Percentiles rank a stretch among this genome's conserved stretches.
Evolutionary conservation across 495 filamentous ascomycete genomes (phyloP).

Genomic region (Terfezia boudieri): DNA sequence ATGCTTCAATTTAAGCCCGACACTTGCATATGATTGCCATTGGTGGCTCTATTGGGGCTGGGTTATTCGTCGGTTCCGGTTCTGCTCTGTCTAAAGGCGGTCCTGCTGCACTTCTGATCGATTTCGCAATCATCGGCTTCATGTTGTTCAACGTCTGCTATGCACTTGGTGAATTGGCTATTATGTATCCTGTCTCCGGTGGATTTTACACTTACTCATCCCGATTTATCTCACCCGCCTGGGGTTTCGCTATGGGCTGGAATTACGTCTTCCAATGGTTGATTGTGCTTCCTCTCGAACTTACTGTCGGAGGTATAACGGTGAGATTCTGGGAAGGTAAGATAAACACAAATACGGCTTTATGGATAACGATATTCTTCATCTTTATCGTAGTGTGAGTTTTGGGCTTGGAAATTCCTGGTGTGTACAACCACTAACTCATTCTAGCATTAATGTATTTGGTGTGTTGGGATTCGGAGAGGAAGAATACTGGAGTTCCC

Average conservation of each 20-base stretch:
- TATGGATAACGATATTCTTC: slow-evolving; percentile 47
- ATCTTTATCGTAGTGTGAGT: slow-evolving; percentile 20
- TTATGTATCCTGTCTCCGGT: slow-evolving; percentile 30
- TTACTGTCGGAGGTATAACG: slow-evolving; percentile 27
- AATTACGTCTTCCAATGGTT: slow-evolving; percentile 39
- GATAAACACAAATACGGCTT: slow-evolving; percentile 21
- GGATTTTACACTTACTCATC: slow-evolving; percentile 35
- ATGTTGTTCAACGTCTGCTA: slow-evolving; percentile 41
- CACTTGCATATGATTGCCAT: slow-evolving; percentile 54
- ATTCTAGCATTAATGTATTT: slow-evolving; percentile 19
- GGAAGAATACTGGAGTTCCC: slow-evolving; percentile 27
- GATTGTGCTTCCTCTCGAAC: slow-evolving; percentile 31
- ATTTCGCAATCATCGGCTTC: slow-evolving; percentile 37
- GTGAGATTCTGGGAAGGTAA: slow-evolving; percentile 18
- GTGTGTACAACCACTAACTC: not conserved
- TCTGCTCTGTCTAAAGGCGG: slow-evolving; percentile 38
- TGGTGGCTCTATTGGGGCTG: slow-evolving; percentile 34
- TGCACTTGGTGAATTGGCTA: slow-evolving; percentile 35
- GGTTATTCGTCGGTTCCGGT: slow-evolving; percentile 34
- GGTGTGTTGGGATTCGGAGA: slow-evolving; percentile 27
- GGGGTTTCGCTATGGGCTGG: slow-evolving; percentile 33
- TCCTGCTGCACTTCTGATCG: slow-evolving; percentile 39
- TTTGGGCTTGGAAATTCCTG: not conserved
- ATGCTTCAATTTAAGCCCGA: slow-evolving; percentile 32
- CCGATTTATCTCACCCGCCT: slow-evolving; percentile 32